A percentile compares a stretch with the other conserved stretches of the same genome.
These are phyloP conservation scores for Cystobasidium slooffiae DNA, from an alignment of 1,284 basidiomycete genomes.

Conservation along the genomic window DNA sequence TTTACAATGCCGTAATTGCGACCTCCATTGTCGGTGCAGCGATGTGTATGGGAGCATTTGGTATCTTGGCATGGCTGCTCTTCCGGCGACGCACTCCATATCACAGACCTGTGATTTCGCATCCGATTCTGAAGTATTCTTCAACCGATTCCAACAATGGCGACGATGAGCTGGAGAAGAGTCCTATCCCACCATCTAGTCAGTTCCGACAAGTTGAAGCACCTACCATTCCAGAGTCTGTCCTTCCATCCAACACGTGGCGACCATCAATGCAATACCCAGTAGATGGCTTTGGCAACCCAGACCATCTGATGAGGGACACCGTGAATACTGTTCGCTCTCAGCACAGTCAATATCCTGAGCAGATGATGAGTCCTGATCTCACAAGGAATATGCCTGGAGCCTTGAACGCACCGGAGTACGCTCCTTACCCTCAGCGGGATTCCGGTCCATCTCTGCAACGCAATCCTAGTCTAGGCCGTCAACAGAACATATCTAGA, in stretches of 20 bases:
- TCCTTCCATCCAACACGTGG: conserved; percentile 23
- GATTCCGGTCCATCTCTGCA: neutral
- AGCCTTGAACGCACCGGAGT: neutral
- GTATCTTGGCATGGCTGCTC: conserved; percentile 17
- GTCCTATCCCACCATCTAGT: neutral
- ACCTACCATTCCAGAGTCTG: conserved; percentile 33
- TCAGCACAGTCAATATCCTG: neutral
- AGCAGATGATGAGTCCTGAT: conserved; percentile 1
- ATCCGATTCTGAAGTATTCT: conserved; percentile 17
- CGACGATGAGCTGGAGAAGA: conserved; percentile 15
- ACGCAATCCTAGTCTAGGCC: neutral
- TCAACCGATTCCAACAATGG: conserved; percentile 12
- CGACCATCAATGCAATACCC: conserved; percentile 16
- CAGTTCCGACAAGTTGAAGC: conserved; percentile 15
- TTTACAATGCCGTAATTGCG: conserved; percentile 34
- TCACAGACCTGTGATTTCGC: conserved; percentile 25
- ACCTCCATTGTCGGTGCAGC: conserved; percentile 33
- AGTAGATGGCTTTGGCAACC: conserved; percentile 1
- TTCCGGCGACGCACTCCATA: conserved; percentile 14
- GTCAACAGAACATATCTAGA: neutral
- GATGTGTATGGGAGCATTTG: conserved; percentile 37
- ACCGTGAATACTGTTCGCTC: neutral
- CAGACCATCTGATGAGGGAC: neutral
- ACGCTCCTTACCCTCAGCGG: neutral
- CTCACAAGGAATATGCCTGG: conserved; percentile 7